These are phyloP conservation scores for Dorcoceras hygrometricum DNA, from an alignment of 257 asterid species.

Conservation along the genomic window DNA sequence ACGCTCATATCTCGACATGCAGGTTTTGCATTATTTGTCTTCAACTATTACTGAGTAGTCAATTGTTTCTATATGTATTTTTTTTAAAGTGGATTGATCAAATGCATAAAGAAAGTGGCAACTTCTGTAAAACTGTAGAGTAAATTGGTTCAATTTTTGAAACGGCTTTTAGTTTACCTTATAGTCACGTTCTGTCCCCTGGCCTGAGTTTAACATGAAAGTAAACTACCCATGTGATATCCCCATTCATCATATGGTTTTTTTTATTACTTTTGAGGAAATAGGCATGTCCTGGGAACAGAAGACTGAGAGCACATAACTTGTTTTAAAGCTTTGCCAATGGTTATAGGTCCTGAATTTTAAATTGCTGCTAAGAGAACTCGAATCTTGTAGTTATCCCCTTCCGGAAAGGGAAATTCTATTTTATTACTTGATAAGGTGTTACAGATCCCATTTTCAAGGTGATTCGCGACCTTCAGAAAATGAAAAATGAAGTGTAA, in stretches of 20 bases:
- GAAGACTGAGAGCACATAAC: not conserved
- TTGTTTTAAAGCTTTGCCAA: too few species aligned
- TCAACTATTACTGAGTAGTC: not conserved
- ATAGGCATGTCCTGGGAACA: constrained; percentile 14
- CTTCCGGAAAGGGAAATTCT: constrained; percentile 5
- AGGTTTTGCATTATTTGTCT: constrained; percentile 42
- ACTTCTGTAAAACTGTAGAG: not conserved
- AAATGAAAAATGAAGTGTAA: not conserved
- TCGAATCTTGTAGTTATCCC: constrained; percentile 15
- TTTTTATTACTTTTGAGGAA: constrained; percentile 11
- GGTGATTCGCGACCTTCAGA: not conserved
- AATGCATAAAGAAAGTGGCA: constrained; percentile 9
- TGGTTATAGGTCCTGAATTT: not conserved
- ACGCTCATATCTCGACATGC: constrained; percentile 69
- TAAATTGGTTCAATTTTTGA: constrained; percentile 5
- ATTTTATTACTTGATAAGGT: not conserved
- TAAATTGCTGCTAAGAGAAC: constrained; percentile 12
- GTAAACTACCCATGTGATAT: not conserved
- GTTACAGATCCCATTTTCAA: not conserved
- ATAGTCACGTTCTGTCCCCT: not conserved
- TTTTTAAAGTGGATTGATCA: constrained; percentile 10
- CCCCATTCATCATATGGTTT: not conserved
- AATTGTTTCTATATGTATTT: constrained; percentile 3
- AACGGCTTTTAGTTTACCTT: constrained; percentile 8
- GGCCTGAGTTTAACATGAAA: constrained; percentile 12